Conservation (phyloP, 169 alveolate genomes). For the Plasmodium gonderi region DNA sequence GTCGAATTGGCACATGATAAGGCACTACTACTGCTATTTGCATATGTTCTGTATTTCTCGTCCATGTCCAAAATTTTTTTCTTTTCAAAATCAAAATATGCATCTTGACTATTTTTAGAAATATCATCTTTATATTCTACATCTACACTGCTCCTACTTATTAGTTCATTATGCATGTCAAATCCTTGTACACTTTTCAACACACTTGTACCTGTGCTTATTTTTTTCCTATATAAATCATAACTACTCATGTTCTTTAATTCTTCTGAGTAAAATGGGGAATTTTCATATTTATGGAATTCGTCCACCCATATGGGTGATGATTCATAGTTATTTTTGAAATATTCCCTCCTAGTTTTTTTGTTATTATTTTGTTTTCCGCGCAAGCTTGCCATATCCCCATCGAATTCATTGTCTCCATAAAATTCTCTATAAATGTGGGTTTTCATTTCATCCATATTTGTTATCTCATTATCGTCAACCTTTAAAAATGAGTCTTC, state of each 20-base stretch:
- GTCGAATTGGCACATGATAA: neutral
- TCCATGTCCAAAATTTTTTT: slow-evolving; percentile 1
- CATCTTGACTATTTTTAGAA: slow-evolving; percentile 39
- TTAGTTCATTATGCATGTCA: neutral
- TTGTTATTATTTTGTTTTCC: too few relatives aligned
- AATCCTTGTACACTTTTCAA: neutral
- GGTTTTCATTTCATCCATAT: slow-evolving; percentile 6
- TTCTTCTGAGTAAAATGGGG: neutral
- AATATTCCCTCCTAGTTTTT: neutral
- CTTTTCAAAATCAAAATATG: slow-evolving; percentile 60
- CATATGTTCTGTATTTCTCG: slow-evolving; percentile 7
- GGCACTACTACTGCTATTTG: neutral
- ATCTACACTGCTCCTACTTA: neutral
- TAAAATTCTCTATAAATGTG: slow-evolving; percentile 42
- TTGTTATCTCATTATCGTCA: slow-evolving; percentile 15
- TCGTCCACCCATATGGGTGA: neutral
- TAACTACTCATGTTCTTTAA: neutral
- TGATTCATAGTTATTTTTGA: slow-evolving; percentile 23
- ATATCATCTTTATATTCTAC: neutral
- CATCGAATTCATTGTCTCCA: neutral
- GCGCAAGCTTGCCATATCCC: too few relatives aligned
- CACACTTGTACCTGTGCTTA: neutral
- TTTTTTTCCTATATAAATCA: neutral
- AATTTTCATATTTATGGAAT: neutral
- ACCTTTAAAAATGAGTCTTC: slow-evolving; percentile 51